A percentile compares a stretch with the other conserved stretches of the same genome.
Conservation (phyloP, 345 rosid genomes). For the Salix arbutifolia region DNA sequence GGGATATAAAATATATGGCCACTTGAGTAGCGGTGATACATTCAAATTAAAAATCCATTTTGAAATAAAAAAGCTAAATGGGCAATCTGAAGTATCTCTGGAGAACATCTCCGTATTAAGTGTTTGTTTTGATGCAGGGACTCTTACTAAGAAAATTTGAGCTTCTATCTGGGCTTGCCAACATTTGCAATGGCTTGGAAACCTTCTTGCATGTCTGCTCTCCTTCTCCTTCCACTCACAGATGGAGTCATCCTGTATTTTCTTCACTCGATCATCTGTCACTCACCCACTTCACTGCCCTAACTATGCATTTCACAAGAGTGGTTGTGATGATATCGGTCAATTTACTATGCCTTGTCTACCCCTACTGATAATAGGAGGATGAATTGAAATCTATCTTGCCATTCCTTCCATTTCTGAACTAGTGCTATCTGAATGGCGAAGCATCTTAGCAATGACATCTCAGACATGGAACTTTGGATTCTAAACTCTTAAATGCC, state of each 20-base stretch:
- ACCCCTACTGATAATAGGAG: conserved; percentile 48
- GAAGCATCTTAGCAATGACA: conserved; percentile 64
- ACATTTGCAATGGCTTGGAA: conserved; percentile 54
- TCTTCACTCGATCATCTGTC: conserved; percentile 49
- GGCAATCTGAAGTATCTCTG: conserved; percentile 23
- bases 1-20: conserved; percentile 15
- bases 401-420: conserved; percentile 63
- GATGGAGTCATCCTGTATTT: conserved; percentile 62
- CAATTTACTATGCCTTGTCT: conserved; percentile 47
- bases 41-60: conserved; percentile 5
- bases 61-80: conserved; percentile 23
- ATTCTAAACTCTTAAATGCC: conserved; percentile 45
- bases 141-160: conserved; percentile 57
- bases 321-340: conserved; percentile 44
- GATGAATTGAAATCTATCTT: conserved; percentile 58
- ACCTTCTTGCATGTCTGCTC: conserved; percentile 58
- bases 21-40: conserved; percentile 5
- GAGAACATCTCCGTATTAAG: conserved; percentile 47
- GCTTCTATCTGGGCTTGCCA: conserved; percentile 59
- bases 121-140: conserved; percentile 94
- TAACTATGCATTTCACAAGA: conserved; percentile 41
- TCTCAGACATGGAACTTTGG: conserved; percentile 65
- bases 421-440: conserved; percentile 58
- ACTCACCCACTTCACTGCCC: conserved; percentile 48
- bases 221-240: conserved; percentile 52